A percentile compares a stretch with the other conserved stretches of the same genome.
phyloP scores from a whole-genome alignment of 78 protist genomes.

The Ministeria vibrans region DNA sequence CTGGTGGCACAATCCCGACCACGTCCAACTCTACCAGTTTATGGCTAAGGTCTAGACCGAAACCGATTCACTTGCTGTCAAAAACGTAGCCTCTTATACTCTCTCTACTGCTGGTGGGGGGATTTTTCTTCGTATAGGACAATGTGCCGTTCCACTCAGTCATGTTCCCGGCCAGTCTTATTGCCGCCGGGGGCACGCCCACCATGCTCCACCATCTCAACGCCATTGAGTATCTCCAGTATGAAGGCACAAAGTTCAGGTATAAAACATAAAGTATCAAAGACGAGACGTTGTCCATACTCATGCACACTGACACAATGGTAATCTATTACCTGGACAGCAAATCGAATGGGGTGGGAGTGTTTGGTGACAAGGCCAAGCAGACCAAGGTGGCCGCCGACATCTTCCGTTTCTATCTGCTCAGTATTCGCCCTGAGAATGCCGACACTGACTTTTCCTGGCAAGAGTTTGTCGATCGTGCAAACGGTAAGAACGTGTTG shows the following conservation, averaged over 20 bases:
- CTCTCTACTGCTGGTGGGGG: background rate
- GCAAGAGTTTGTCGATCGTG: constrained; percentile 27
- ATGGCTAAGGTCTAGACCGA: constrained; percentile 80
- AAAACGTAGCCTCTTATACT: background rate
- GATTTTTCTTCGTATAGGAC: constrained; percentile 7
- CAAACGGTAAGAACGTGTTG: no score
- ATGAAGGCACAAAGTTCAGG: constrained; percentile 77
- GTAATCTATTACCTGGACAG: background rate
- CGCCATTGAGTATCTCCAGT: constrained; percentile 67
- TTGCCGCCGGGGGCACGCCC: constrained; percentile 49
- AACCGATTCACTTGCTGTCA: background rate
- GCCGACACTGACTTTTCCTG: constrained; percentile 8
- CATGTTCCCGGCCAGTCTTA: constrained; percentile 75
- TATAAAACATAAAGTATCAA: background rate
- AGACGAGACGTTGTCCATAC: background rate
- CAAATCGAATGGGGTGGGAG: constrained; percentile 74
- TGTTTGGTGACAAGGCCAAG: constrained; percentile 74
- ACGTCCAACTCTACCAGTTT: constrained; percentile 69
- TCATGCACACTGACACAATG: background rate
- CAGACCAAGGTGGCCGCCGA: constrained; percentile 61
- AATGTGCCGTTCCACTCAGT: constrained; percentile 77
- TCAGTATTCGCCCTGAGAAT: constrained; percentile 68
- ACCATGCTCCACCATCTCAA: constrained; percentile 38
- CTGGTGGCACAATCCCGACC: constrained; percentile 84
- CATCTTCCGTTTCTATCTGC: constrained; percentile 69